Percentiles rank a stretch among this genome's conserved stretches.
Evolutionary conservation across 352 stramenopile species (phyloP).

Genomic region (Globisporangium solare): DNA sequence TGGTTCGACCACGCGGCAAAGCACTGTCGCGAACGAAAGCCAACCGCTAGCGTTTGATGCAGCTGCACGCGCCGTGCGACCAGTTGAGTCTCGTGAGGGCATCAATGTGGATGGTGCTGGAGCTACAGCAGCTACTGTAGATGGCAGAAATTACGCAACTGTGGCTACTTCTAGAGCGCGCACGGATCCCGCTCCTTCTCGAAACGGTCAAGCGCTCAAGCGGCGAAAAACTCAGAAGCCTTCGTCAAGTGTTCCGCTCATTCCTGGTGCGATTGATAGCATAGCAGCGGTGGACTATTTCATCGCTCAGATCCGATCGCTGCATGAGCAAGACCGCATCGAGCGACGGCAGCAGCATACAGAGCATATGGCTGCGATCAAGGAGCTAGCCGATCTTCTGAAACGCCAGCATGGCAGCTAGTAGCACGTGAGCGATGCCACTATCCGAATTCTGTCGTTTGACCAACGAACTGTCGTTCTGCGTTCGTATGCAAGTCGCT

Average conservation of each 20-base stretch:
- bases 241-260: not conserved
- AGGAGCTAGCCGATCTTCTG: conserved; percentile 34
- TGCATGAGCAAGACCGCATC: conserved; percentile 34
- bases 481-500: too few relatives aligned
- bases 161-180: too few relatives aligned
- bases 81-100: not conserved
- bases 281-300: conserved; percentile 12
- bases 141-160: too few relatives aligned
- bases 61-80: not conserved
- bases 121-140: not conserved
- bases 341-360: conserved; percentile 47
- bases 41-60: not conserved
- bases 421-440: not conserved
- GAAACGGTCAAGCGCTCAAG: conserved; percentile 1
- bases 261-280: conserved; percentile 9
- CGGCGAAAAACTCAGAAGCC: not conserved
- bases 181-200: not conserved
- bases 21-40: not conserved
- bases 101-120: not conserved
- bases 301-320: conserved; percentile 26
- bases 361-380: conserved; percentile 50
- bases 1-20: not conserved
- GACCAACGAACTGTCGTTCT: too few relatives aligned
- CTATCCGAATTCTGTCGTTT: too few relatives aligned
- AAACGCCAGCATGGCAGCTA: not conserved